Base-by-base conservation (phyloP, 2,329 filamentous ascomycete genomes). In the Thyridium curvatum region DNA sequence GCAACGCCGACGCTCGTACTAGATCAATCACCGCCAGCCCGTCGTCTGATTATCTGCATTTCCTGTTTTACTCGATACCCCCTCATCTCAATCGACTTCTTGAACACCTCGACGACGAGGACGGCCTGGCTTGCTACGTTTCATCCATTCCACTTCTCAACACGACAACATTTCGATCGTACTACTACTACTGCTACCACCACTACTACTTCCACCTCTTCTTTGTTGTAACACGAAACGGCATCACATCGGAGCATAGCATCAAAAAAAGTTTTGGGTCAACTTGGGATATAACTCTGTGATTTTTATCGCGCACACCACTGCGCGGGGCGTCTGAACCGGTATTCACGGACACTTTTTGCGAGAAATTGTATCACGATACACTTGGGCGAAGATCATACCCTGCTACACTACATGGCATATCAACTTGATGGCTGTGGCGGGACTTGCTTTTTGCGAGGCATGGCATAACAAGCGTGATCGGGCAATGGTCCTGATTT, bases 1-100 rank as follows among this genome's bases (percentile, higher is more conserved):
- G 39, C 72, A 77, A 52, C 72, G 75, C 49, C 65, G 75, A 53
- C 63, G 79, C 66, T 73, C 75, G 21, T 68, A 72, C 55, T 79
- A 71, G 55, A 44, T 39, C 32, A 43, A 8, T 33, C 29, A 8
- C 34, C 29, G 14, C 18, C 26, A 38, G 37, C 38, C 21, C 21
- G 21, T 26, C 21, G 21, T 26, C 21, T 10, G 21, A 26, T 26
- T 26, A 26, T 26, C 21, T 26, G 21, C 21, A 26, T 26, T 26
- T 26, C 54, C 55, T 28, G 50, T 74, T 7, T 74, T 62, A 46
- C 29, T 75, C 14, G 70, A 74, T 42, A 44, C 39, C 34, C 41
- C 39, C 16, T 40, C 39, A 43, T 32, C 37, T 34, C 18, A 37
- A 41, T 26, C 21, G 33, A 41, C 37, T 38, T 34, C 34, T 30